A percentile compares a stretch with the other conserved stretches of the same genome.
Conservation (phyloP, 805 yeast species). For the Metschnikowia bowlesiae region DNA sequence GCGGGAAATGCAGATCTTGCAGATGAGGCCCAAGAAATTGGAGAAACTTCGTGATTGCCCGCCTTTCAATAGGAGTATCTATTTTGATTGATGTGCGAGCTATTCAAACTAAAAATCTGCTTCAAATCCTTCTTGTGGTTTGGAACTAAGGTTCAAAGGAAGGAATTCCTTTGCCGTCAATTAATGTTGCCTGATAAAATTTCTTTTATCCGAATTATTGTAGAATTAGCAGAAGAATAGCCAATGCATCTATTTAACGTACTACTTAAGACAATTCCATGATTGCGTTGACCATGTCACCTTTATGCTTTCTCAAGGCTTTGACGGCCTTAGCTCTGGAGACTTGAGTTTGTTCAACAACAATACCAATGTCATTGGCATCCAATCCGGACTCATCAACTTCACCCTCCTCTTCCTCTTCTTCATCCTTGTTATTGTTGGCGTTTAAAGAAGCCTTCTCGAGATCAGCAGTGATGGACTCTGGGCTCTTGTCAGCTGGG, state of each 20-base stretch:
- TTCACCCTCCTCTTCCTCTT: conserved; percentile 62
- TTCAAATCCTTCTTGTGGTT: too few species aligned
- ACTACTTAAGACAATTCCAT: conserved; percentile 58
- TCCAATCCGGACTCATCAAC: conserved; percentile 85
- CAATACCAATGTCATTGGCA: conserved; percentile 76
- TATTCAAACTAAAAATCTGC: too few species aligned
- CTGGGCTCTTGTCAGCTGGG: conserved; percentile 57
- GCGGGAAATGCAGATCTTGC: not conserved
- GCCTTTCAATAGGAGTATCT: not conserved
- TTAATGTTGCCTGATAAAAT: not conserved
- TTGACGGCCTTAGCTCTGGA: conserved; percentile 87
- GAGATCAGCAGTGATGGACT: conserved; percentile 78
- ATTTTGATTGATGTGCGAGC: too few species aligned
- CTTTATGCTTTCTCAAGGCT: conserved; percentile 82
- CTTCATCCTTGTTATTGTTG: conserved; percentile 41
- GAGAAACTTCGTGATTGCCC: not conserved
- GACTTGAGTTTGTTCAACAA: conserved; percentile 87
- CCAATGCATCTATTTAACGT: not conserved
- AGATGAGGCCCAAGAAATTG: not conserved
- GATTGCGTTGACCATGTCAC: conserved; percentile 95
- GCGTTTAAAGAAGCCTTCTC: conserved; percentile 58
- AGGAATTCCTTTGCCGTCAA: not conserved
- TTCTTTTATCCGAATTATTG: not conserved
- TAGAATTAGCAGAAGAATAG: not conserved
- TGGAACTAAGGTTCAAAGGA: not conserved